These are phyloP conservation scores for Psilocybe subaeruginosa DNA, from an alignment of 768 basidiomycete genomes.

Conservation along the genomic window DNA sequence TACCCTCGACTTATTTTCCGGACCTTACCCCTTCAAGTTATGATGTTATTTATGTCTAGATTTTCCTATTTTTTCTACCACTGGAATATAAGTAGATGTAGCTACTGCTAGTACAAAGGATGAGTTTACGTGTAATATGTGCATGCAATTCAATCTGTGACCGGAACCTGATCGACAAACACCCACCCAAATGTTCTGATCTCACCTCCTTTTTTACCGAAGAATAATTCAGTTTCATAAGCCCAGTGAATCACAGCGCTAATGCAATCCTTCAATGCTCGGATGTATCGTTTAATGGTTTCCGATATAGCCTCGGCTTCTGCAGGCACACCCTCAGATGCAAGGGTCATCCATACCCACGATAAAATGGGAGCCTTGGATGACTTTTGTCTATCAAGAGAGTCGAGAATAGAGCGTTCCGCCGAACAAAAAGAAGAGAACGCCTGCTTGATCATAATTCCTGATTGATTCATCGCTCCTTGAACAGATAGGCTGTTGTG, in stretches of 20 bases:
- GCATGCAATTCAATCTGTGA: no score
- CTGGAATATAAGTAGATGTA: no score
- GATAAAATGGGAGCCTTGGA: constrained; percentile 14
- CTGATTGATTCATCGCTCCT: constrained; percentile 48
- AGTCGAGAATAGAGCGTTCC: constrained; percentile 25
- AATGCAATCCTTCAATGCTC: constrained; percentile 57
- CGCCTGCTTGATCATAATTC: constrained; percentile 38
- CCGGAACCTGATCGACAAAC: constrained; percentile 38
- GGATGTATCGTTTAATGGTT: constrained; percentile 38
- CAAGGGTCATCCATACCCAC: constrained; percentile 14
- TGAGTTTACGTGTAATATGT: no score
- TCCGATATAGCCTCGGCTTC: constrained; percentile 17
- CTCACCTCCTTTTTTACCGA: constrained; percentile 59
- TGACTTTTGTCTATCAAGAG: constrained; percentile 19
- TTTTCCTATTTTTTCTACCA: no score
- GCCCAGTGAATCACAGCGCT: constrained; percentile 65
- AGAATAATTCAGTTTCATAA: constrained; percentile 65
- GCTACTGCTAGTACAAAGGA: no score
- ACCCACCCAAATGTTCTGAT: constrained; percentile 67
- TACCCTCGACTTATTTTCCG: not conserved
- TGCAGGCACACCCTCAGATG: constrained; percentile 1
- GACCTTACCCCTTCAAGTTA: not conserved
- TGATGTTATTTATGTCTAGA: not conserved
- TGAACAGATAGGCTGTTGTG: constrained; percentile 49
- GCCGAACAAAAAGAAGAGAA: constrained; percentile 36